A percentile compares a stretch with the other conserved stretches of the same genome.
These are phyloP conservation scores for Forsythia viridissima DNA, from an alignment of 257 asterid species.

Conservation along the genomic window DNA sequence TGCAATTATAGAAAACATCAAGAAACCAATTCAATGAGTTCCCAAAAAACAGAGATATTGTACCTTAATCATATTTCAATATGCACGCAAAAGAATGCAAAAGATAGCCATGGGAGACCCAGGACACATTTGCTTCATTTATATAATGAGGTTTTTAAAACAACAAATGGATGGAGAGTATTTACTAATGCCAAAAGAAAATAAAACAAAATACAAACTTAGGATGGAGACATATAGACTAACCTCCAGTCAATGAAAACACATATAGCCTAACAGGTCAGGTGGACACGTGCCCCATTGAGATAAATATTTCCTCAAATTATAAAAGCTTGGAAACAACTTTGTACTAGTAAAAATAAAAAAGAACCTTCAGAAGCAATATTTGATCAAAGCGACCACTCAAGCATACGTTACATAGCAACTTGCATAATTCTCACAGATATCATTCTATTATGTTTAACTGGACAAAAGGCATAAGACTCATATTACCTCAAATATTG, in stretches of 20 bases:
- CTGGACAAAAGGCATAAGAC: not conserved
- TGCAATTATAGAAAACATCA: not conserved
- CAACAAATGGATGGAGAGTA: not conserved
- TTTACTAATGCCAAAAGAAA: not conserved
- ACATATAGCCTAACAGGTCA: not conserved
- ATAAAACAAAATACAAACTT: not conserved
- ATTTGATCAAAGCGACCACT: not conserved
- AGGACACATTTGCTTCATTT: not conserved
- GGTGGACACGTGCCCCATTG: not conserved
- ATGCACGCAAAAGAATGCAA: not conserved
- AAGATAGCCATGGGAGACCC: not conserved
- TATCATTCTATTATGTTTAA: not conserved
- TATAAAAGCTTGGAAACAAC: not conserved
- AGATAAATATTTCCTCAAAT: not conserved
- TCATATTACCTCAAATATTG: not conserved
- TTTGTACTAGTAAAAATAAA: not conserved
- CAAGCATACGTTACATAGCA: not conserved
- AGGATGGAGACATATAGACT: not conserved
- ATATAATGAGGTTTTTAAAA: too few relatives aligned
- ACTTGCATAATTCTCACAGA: not conserved
- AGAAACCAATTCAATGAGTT: not conserved
- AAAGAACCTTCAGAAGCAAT: not conserved
- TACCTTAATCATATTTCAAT: not conserved
- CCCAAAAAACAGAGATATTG: not conserved
- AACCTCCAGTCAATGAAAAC: not conserved